A percentile compares a stretch with the other conserved stretches of the same genome.
Evolutionary conservation across 352 stramenopile genomes (phyloP).

Genomic region (Pelagophyceae sp.): DNA sequence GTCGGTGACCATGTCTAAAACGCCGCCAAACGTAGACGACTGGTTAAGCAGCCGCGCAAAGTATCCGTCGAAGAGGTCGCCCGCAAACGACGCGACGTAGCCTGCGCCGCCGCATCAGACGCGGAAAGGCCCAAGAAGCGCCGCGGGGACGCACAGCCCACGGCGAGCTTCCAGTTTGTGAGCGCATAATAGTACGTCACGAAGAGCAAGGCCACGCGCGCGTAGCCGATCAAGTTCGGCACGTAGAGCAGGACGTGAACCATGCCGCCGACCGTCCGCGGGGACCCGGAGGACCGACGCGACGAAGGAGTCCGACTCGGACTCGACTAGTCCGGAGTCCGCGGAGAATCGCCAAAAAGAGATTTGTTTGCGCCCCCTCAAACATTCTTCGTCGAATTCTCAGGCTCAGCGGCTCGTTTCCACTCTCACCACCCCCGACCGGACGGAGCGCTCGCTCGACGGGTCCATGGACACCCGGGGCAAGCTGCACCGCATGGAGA

Average conservation of each 20-base stretch:
- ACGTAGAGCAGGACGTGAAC: constrained; percentile 64
- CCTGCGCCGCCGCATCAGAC: neutral
- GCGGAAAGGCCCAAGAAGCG: constrained; percentile 13
- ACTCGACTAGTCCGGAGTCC: too few relatives aligned
- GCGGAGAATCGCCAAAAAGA: too few relatives aligned
- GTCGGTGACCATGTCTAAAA: constrained; percentile 98
- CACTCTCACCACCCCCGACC: too few relatives aligned
- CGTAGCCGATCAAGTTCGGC: constrained; percentile 91
- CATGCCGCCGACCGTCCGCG: too few relatives aligned
- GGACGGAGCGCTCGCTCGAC: too few relatives aligned
- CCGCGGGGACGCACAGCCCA: constrained; percentile 43
- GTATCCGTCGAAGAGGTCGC: constrained; percentile 94
- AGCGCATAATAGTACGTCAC: constrained; percentile 60
- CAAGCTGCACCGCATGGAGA: too few relatives aligned
- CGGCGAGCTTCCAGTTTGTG: constrained; percentile 55
- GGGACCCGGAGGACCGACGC: neutral
- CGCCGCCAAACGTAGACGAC: constrained; percentile 82
- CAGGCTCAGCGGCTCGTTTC: too few relatives aligned
- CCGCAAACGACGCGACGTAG: constrained; percentile 89
- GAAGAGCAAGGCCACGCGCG: constrained; percentile 65
- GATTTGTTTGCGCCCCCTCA: too few relatives aligned
- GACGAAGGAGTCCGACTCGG: neutral
- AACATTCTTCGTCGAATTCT: too few relatives aligned
- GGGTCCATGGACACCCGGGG: too few relatives aligned
- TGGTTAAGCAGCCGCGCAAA: constrained; percentile 90